These are phyloP conservation scores for Neonectria magnoliae DNA, from an alignment of 2,329 filamentous ascomycete species.

Conservation along the genomic window DNA sequence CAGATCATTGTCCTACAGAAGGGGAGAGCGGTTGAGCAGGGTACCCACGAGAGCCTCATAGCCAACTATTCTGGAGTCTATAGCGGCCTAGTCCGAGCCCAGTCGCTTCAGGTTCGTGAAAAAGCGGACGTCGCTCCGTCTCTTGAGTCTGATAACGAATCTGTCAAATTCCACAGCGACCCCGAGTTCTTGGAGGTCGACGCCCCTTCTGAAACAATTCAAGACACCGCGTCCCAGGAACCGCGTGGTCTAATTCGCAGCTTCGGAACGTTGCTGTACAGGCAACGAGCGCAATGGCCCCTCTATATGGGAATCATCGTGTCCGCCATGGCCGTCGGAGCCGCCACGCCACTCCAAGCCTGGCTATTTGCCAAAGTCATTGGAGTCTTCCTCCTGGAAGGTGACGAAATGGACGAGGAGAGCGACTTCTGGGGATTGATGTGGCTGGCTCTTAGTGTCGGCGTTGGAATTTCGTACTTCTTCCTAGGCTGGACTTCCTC, in stretches of 20 bases:
- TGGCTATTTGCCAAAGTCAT: conserved; percentile 45
- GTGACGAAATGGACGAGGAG: conserved; percentile 42
- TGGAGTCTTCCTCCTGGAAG: conserved; percentile 37
- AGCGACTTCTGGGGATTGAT: conserved; percentile 45
- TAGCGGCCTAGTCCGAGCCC: conserved; percentile 37
- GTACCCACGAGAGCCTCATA: conserved; percentile 68
- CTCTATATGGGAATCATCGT: conserved; percentile 39
- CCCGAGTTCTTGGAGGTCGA: background rate
- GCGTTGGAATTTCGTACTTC: conserved; percentile 43
- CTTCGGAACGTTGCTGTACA: conserved; percentile 34
- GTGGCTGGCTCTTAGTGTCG: conserved; percentile 45
- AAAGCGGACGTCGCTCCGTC: background rate
- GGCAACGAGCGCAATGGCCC: conserved; percentile 38
- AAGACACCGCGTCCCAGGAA: background rate
- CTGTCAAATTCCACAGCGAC: background rate
- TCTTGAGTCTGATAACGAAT: conserved; percentile 1
- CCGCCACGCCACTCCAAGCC: conserved; percentile 42
- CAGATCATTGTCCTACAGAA: conserved; percentile 72
- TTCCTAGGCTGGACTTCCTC: conserved; percentile 35
- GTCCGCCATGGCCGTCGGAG: conserved; percentile 39
- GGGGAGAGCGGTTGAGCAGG: conserved; percentile 69
- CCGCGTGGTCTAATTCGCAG: conserved; percentile 16
- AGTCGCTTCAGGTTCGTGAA: conserved; percentile 20
- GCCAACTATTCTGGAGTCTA: conserved; percentile 51
- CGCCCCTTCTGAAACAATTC: rapidly evolving